Evolutionary conservation across 805 yeast species (phyloP).

Genomic region (Monosporozyma yasuniensis): DNA sequence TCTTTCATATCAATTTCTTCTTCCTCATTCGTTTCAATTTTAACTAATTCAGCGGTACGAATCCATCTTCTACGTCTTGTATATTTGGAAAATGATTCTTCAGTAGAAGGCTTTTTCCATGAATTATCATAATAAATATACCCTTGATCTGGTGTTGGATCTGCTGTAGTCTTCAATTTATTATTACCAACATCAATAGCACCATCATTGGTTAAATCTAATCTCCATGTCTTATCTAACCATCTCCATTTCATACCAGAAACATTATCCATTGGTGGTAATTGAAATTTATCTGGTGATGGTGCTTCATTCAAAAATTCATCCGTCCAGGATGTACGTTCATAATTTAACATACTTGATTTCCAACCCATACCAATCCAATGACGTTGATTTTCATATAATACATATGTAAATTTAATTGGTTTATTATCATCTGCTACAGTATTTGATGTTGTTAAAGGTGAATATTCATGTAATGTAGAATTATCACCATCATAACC

Average conservation of each 20-base stretch:
- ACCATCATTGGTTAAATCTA: constrained; percentile 84
- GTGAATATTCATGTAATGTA: neutral
- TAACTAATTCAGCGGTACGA: constrained; percentile 82
- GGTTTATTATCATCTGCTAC: constrained; percentile 28
- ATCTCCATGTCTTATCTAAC: constrained; percentile 89
- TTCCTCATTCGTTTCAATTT: constrained; percentile 3
- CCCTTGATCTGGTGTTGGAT: constrained; percentile 76
- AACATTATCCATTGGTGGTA: constrained; percentile 54
- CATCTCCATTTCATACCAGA: constrained; percentile 84
- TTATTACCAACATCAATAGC: constrained; percentile 61
- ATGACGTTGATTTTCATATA: constrained; percentile 89
- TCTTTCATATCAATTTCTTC: neutral
- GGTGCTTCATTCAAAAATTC: constrained; percentile 84
- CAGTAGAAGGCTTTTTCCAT: constrained; percentile 86
- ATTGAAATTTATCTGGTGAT: constrained; percentile 66
- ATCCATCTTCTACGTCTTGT: constrained; percentile 95
- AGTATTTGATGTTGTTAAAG: neutral
- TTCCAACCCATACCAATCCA: constrained; percentile 99
- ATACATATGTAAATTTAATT: constrained; percentile 80
- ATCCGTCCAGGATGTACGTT: constrained; percentile 94
- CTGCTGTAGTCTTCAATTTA: constrained; percentile 46
- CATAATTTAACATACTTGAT: constrained; percentile 81
- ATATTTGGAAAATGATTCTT: constrained; percentile 79
- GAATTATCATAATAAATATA: constrained; percentile 83
- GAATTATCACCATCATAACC: constrained; percentile 15